Conservation (phyloP, 352 stramenopile genomes). For the Pythium chondricola region DNA sequence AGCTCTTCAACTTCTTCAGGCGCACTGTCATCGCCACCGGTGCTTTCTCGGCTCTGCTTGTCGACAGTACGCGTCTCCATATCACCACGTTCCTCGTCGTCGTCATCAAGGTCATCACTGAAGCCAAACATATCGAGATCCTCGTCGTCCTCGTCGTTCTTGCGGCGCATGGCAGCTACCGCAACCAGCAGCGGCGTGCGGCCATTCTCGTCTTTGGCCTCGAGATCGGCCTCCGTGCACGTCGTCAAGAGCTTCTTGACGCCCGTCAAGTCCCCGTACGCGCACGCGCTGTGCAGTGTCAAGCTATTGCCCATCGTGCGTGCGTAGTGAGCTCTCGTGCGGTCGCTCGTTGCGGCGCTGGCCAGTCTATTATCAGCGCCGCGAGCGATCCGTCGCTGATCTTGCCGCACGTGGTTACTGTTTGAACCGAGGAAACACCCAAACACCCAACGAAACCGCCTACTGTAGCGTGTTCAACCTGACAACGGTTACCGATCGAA, state of each 20-base stretch:
- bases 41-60: neutral
- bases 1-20: constrained; percentile 46
- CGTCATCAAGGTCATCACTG: constrained; percentile 25
- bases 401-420: too few species aligned
- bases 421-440: too few species aligned
- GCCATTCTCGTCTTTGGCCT: constrained; percentile 65
- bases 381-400: too few species aligned
- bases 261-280: constrained; percentile 54
- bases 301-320: constrained; percentile 75
- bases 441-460: too few species aligned
- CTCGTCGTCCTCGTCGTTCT: constrained; percentile 27
- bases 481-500: too few species aligned
- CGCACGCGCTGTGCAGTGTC: constrained; percentile 78
- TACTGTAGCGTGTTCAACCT: too few species aligned
- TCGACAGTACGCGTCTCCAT: too few species aligned
- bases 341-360: too few species aligned
- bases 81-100: constrained; percentile 23
- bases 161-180: constrained; percentile 51
- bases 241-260: constrained; percentile 58
- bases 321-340: neutral
- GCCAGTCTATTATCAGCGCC: too few species aligned
- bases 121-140: constrained; percentile 40
- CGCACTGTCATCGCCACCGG: constrained; percentile 2
- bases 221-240: constrained; percentile 54
- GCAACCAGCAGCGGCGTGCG: constrained; percentile 71